Evolutionary conservation across 371 early-diverging fungal genomes (phyloP), one percentile per base, ranked within the genome.

Genomic region (Mucor lusitanicus): DNA sequence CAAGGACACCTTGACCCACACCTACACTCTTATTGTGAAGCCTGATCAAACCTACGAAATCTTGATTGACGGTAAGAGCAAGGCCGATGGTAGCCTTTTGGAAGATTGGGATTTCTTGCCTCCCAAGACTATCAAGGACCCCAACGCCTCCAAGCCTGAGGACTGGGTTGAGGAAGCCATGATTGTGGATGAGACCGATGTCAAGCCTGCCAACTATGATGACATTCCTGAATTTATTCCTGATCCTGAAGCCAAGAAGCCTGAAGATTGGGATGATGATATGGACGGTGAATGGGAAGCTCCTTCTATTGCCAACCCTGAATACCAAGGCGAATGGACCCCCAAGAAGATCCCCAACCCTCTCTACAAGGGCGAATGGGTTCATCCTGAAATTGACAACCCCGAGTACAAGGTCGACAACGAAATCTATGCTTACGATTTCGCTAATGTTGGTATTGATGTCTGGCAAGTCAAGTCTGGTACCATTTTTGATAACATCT

Each of bases 381-480:
- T 83, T n/a, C 91, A 95, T 21, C 89, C 90, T 35, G 85, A 89
- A 73, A 95, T 99, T 68, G 83, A 88, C 76, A 99, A 98, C 87
- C 97, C 97, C 8, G 89, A 89, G 39, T 99, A 90, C 83, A 92
- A 90, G 85, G 93, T 93, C 68, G 97, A 97, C 70, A 73, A 82
- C 42, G 91, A 91, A 25, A 83, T 93, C 75, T 89, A 92, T 73
- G 90, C 92, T 55, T 90, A 88, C 73, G 88, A 89, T 64, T 93
- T 96, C 58, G 87, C 83, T 58, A 93, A 92, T 67, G 76, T 96
- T 65, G 99, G 97, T 60, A 87, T 98, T 68, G 99, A 99, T 81
- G 78, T 98, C 69, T 99, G 98, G 99, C 96, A 95, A 76, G 96
- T 99, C 87, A 94, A 95, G 87, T 83, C 91, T 68, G 91, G 91